Percentiles rank a stretch among this genome's conserved stretches.
These are phyloP conservation scores for Saccharomycopsis schoenii DNA, from an alignment of 805 yeast genomes.

Conservation along the genomic window DNA sequence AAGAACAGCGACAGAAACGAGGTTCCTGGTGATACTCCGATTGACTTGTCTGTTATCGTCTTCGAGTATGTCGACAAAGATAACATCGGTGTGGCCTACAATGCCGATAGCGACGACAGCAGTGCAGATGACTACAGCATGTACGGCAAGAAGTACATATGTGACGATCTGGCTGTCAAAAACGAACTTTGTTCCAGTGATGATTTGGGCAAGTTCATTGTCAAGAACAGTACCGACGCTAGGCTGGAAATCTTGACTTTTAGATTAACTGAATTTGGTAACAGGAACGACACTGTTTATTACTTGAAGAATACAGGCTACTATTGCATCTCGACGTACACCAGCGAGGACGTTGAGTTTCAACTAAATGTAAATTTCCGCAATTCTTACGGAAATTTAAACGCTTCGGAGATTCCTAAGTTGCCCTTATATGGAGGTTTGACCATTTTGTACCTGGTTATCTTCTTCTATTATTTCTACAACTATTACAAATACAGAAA, in stretches of 20 bases:
- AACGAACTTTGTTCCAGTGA: slow-evolving; percentile 43
- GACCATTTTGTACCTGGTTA: slow-evolving; percentile 74
- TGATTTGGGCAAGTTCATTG: slow-evolving; percentile 54
- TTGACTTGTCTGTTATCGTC: slow-evolving; percentile 54
- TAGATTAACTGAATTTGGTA: slow-evolving; percentile 44
- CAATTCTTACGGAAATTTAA: slow-evolving; percentile 82
- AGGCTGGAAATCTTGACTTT: slow-evolving; percentile 47
- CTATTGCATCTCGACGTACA: slow-evolving; percentile 77
- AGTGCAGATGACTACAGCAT: slow-evolving; percentile 3
- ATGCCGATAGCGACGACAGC: slow-evolving; percentile 24
- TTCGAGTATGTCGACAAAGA: slow-evolving; percentile 78
- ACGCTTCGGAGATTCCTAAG: slow-evolving; percentile 87
- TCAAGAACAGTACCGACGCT: slow-evolving; percentile 29
- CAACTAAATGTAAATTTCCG: slow-evolving; percentile 69
- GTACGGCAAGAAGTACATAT: slow-evolving; percentile 43
- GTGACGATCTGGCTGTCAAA: slow-evolving; percentile 61
- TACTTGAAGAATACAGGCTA: slow-evolving; percentile 71
- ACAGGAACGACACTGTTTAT: slow-evolving; percentile 50
- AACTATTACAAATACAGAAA: slow-evolving; percentile 77
- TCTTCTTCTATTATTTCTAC: slow-evolving; percentile 74
- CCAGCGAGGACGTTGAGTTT: slow-evolving; percentile 37
- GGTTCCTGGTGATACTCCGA: slow-evolving; percentile 23
- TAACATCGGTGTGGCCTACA: slow-evolving; percentile 43
- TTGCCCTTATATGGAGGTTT: slow-evolving; percentile 80
- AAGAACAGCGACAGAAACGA: slow-evolving; percentile 16